Percentiles rank a stretch among this genome's conserved stretches.
These are phyloP conservation scores for Xeromyces bisporus DNA, from an alignment of 495 filamentous ascomycete species.

Conservation along the genomic window DNA sequence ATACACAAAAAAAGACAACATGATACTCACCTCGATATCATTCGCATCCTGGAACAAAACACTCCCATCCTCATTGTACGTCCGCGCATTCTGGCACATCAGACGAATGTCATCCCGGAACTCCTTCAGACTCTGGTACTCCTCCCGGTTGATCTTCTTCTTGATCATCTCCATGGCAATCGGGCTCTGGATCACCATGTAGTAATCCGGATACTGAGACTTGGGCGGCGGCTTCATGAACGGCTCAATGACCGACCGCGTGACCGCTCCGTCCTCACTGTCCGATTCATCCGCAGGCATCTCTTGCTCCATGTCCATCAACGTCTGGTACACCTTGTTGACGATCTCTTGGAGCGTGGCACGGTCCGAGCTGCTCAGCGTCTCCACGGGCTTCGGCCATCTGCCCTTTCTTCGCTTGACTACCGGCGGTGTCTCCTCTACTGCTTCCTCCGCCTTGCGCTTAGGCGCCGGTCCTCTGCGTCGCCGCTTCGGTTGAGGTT, in stretches of 20 bases:
- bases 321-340: constrained; percentile 51
- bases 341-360: constrained; percentile 55
- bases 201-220: constrained; percentile 80
- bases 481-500: constrained; percentile 50
- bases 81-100: constrained; percentile 78
- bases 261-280: constrained; percentile 39
- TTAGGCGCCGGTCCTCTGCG: constrained; percentile 67
- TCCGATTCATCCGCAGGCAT: constrained; percentile 41
- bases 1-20: neutral
- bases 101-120: constrained; percentile 68
- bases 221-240: constrained; percentile 87
- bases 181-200: constrained; percentile 74
- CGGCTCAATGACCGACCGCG: constrained; percentile 76
- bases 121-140: constrained; percentile 65
- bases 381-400: constrained; percentile 46
- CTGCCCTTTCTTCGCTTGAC: constrained; percentile 71
- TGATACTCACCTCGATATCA: constrained; percentile 63
- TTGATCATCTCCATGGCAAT: constrained; percentile 89
- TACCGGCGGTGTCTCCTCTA: constrained; percentile 63
- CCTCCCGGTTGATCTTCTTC: constrained; percentile 83
- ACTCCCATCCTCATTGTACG: constrained; percentile 91
- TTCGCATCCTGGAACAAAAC: constrained; percentile 83
- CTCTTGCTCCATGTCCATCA: constrained; percentile 61
- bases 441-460: constrained; percentile 66
- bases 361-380: constrained; percentile 29